phyloP scores from a whole-genome alignment of 2,329 filamentous ascomycete species.

The Trichoderma oligosporum region DNA sequence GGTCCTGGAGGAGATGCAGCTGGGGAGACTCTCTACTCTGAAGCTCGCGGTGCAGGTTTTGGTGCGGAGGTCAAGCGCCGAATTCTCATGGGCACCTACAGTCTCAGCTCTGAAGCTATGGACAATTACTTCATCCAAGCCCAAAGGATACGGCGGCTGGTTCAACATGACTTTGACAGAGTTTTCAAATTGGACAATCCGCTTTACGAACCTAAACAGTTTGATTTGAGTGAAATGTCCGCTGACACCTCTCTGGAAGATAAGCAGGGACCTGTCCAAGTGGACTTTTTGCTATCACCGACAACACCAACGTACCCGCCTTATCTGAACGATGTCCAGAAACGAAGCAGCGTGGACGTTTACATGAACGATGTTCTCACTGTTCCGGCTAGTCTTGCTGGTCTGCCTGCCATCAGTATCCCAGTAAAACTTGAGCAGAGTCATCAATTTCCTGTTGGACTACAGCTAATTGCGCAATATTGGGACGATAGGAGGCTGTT shows the following conservation, averaged over 20 bases:
- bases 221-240: slow-evolving; percentile 59
- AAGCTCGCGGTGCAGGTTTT: slow-evolving; percentile 69
- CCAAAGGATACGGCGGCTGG: slow-evolving; percentile 77
- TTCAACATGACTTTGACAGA: slow-evolving; percentile 80
- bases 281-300: slow-evolving; percentile 84
- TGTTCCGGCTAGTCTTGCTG: slow-evolving; percentile 88
- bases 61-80: slow-evolving; percentile 81
- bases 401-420: slow-evolving; percentile 82
- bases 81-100: slow-evolving; percentile 86
- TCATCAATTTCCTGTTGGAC: slow-evolving; percentile 43
- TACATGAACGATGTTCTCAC: slow-evolving; percentile 97
- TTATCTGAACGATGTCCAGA: slow-evolving; percentile 53
- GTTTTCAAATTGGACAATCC: slow-evolving; percentile 70
- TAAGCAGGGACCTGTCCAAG: slow-evolving; percentile 57
- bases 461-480: slow-evolving; percentile 79
- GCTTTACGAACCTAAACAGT: slow-evolving; percentile 52
- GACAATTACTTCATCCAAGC: slow-evolving; percentile 97
- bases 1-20: slow-evolving; percentile 49
- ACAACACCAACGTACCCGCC: slow-evolving; percentile 79
- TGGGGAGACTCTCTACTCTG: slow-evolving; percentile 67
- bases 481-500: slow-evolving; percentile 68
- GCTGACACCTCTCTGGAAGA: slow-evolving; percentile 49
- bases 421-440: slow-evolving; percentile 47
- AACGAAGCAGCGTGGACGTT: slow-evolving; percentile 60
- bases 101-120: slow-evolving; percentile 81